phyloP scores from a whole-genome alignment of 768 basidiomycete species.

The Boletus coccyginus region DNA sequence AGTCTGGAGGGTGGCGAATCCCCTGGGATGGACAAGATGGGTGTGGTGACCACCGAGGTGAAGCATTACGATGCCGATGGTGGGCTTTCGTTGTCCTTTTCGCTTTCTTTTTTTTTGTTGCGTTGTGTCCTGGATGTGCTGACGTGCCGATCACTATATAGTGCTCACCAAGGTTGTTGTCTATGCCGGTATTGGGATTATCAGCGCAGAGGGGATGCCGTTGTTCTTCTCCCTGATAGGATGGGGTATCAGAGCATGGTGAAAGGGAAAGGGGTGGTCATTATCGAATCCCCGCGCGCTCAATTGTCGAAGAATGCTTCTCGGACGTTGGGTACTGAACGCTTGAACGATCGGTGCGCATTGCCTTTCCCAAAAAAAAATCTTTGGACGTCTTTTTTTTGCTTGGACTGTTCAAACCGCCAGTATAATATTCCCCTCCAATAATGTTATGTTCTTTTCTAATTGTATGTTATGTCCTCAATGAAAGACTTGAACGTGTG shows the following conservation, averaged over 20 bases:
- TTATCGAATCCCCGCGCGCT: not conserved
- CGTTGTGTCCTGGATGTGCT: constrained; percentile 2
- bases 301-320: not conserved
- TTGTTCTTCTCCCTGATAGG: constrained; percentile 65
- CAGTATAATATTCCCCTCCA: too few relatives aligned
- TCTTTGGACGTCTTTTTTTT: too few relatives aligned
- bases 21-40: constrained; percentile 33
- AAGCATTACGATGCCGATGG: constrained; percentile 89
- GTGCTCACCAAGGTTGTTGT: constrained; percentile 90
- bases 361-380: not conserved
- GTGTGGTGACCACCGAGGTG: constrained; percentile 24
- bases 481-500: too few relatives aligned
- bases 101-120: not conserved
- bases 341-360: not conserved
- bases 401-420: too few relatives aligned
- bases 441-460: too few relatives aligned
- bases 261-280: not conserved
- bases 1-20: constrained; percentile 24
- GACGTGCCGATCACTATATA: constrained; percentile 26
- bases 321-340: too few relatives aligned
- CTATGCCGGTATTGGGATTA: constrained; percentile 79
- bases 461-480: too few relatives aligned
- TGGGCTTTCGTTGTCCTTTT: constrained; percentile 33
- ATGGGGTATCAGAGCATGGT: constrained; percentile 56
- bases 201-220: constrained; percentile 63